These are phyloP conservation scores for Schizochytrium sp. DNA, from an alignment of 108 stramenopile species.

Conservation along the genomic window DNA sequence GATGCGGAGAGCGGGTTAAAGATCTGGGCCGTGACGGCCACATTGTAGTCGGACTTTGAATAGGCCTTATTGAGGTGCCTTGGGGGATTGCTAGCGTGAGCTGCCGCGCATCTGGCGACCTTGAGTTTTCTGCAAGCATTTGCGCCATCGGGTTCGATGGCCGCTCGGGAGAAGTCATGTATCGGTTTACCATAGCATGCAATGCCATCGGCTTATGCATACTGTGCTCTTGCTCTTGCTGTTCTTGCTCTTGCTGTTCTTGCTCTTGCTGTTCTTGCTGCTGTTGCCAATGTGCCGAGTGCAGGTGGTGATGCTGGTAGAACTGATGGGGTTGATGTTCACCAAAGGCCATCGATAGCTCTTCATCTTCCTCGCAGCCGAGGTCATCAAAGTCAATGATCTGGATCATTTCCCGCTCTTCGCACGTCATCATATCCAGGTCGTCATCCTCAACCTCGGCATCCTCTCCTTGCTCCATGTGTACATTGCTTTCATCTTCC, in stretches of 20 bases:
- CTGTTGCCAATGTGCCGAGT: too few relatives aligned
- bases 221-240: neutral
- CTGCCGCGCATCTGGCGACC: neutral
- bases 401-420: neutral
- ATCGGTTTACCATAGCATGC: neutral
- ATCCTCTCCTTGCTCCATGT: neutral
- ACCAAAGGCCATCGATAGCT: neutral
- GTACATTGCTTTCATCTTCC: too few relatives aligned
- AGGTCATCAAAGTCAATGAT: too few relatives aligned
- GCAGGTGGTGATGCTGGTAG: too few relatives aligned
- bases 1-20: slow-evolving; percentile 2
- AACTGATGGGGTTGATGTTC: neutral
- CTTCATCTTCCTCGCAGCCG: neutral
- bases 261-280: neutral
- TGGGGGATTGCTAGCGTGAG: neutral
- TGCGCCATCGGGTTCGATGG: slow-evolving; percentile 31
- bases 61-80: neutral
- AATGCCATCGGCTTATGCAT: neutral
- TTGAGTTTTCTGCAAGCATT: neutral
- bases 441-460: neutral
- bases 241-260: neutral
- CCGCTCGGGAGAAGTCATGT: neutral
- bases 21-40: neutral
- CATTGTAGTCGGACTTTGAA: neutral
- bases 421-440: neutral